Percentiles rank a stretch among this genome's conserved stretches.
Conservation (phyloP, 116 monocot genomes). For the Phalaenopsis hybrid region DNA sequence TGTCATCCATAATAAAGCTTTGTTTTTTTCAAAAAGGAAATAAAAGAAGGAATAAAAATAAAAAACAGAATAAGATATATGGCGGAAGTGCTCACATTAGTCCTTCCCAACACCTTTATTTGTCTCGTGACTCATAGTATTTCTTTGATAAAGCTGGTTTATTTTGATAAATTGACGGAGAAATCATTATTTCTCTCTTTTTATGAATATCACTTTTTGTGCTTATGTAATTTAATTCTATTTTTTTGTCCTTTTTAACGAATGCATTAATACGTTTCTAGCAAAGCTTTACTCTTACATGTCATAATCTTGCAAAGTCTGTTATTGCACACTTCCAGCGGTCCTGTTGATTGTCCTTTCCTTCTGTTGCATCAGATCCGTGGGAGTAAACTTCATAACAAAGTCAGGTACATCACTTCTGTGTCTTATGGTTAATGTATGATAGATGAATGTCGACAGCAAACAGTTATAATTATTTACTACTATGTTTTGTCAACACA, state of each 20-base stretch:
- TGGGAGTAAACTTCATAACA: conserved; percentile 88
- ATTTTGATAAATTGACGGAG: not conserved
- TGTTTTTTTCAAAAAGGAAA: not conserved
- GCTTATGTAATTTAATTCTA: not conserved
- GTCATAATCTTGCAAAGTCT: not conserved
- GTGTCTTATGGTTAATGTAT: not conserved
- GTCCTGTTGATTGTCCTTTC: conserved; percentile 13
- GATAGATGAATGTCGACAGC: not conserved
- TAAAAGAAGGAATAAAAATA: no score
- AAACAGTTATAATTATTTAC: not conserved
- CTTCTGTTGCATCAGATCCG: conserved; percentile 65
- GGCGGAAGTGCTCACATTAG: not conserved
- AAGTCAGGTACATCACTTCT: conserved; percentile 61
- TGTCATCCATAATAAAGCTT: not conserved
- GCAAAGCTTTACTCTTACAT: not conserved
- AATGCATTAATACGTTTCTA: not conserved
- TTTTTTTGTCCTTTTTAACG: not conserved
- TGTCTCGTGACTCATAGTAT: not conserved
- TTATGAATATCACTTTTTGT: not conserved
- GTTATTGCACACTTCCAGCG: conserved; percentile 4
- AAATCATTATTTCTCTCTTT: not conserved
- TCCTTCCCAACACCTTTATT: not conserved
- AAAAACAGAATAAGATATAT: no score
- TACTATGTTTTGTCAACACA: not conserved
- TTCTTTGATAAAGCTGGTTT: no score